Evolutionary conservation across 176 grass and related monocot genomes (phyloP), one percentile per base, ranked within the genome.

Genomic region (Elymus sibiricus): DNA sequence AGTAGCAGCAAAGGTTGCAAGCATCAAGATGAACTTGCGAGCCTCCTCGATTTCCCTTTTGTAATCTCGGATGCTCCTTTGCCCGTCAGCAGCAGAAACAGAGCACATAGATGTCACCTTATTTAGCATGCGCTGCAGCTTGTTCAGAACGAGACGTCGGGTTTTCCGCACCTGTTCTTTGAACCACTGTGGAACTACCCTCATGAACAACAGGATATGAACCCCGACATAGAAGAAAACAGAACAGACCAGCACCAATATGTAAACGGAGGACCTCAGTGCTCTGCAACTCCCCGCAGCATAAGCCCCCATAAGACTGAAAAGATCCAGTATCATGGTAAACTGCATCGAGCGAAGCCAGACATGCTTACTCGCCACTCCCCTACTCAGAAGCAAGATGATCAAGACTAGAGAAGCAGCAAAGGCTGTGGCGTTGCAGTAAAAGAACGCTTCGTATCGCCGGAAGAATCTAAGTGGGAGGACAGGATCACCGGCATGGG

Each of bases 341-440:
- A 71, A 22, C n/a, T 70, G 31, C 84, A 87, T 69, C 15, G 78
- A 60, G 7, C 59, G 47, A 4, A 90, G 64, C 79, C 81, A 86
- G 5, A 40, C 5, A 22, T 6, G n/a, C 19, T 19, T 24, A 3
- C 81, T 82, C 9, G 80, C 17, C 31, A 77, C 81, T n/a, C 55
- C 7, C 71, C 58, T 69, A 28, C 76, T 86, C 46, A 82, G 79
- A n/a, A 90, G 78, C 79, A 90, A 76, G 66, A 90, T 79, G 25
- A 87, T 72, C 82, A 90, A 78, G 26, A 86, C 72, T 5, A 90
- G 49, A 24, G 88, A 90, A 11, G 83, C 60, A 60, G 80, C 82
- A 27, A 90, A 90, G 11, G 88, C 78, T 3, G 74, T 90, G 7
- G 77, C 84, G 63, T 90, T 90, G 51, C 37, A 84, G 56, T 86